These are phyloP conservation scores for Coemansia sp. DNA, from an alignment of 192 early-diverging fungal genomes.

Conservation along the genomic window DNA sequence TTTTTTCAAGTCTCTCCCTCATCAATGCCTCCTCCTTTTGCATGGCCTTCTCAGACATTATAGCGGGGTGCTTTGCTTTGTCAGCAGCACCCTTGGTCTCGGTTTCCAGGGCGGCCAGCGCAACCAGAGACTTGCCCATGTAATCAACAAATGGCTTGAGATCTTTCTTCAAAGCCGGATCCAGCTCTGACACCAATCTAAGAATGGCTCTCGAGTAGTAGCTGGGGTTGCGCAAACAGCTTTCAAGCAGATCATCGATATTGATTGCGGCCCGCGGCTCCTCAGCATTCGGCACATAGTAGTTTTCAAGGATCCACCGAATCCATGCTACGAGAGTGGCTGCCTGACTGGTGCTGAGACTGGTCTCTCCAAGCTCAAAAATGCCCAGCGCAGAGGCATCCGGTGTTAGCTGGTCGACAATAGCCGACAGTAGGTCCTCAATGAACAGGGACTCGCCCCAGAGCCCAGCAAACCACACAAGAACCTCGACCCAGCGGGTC, in stretches of 20 bases:
- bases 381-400: slow-evolving; percentile 18
- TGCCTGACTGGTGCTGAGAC: slow-evolving; percentile 47
- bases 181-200: slow-evolving; percentile 22
- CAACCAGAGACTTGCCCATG: slow-evolving; percentile 46
- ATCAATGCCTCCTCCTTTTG: slow-evolving; percentile 32
- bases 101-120: slow-evolving; percentile 30
- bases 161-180: slow-evolving; percentile 24
- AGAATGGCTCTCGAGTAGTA: slow-evolving; percentile 50
- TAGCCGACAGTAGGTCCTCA: slow-evolving; percentile 33
- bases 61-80: neutral
- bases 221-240: slow-evolving; percentile 57
- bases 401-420: slow-evolving; percentile 23
- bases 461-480: slow-evolving; percentile 38
- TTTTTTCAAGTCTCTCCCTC: slow-evolving; percentile 20
- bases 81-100: neutral
- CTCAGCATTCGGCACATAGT: slow-evolving; percentile 9
- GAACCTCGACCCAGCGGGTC: slow-evolving; percentile 37
- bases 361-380: slow-evolving; percentile 19
- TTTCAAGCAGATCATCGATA: slow-evolving; percentile 57
- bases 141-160: slow-evolving; percentile 48
- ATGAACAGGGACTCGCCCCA: slow-evolving; percentile 39
- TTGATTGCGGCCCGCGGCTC: slow-evolving; percentile 10
- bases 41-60: slow-evolving; percentile 13
- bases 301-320: slow-evolving; percentile 44
- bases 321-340: slow-evolving; percentile 60